A percentile compares a stretch with the other conserved stretches of the same genome.
phyloP scores from a whole-genome alignment of 106 monocot genomes.

The Chionographis japonica region DNA sequence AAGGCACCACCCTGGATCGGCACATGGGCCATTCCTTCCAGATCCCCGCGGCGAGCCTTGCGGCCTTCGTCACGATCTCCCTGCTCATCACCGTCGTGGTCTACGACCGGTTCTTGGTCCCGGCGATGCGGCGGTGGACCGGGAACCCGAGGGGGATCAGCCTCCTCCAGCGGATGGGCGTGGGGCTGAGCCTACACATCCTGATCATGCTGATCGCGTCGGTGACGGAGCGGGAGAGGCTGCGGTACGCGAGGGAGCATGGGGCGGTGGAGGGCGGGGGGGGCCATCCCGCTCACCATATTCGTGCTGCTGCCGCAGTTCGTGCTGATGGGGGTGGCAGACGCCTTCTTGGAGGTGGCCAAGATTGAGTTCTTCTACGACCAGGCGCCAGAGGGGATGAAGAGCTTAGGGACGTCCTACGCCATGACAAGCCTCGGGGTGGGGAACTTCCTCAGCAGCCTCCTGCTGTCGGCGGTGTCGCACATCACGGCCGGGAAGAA shows the following conservation, averaged over 20 bases:
- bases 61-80: slow-evolving; percentile 40
- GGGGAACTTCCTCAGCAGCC: slow-evolving; percentile 50
- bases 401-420: slow-evolving; percentile 49
- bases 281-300: slow-evolving; percentile 17
- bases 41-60: slow-evolving; percentile 48
- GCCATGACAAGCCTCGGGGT: slow-evolving; percentile 34
- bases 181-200: slow-evolving; percentile 34
- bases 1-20: slow-evolving; percentile 53
- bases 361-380: slow-evolving; percentile 60
- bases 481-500: slow-evolving; percentile 19
- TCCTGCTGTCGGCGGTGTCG: slow-evolving; percentile 25
- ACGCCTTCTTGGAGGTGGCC: slow-evolving; percentile 45
- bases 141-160: slow-evolving; percentile 56
- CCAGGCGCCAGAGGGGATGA: slow-evolving; percentile 60
- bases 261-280: neutral
- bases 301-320: slow-evolving; percentile 56
- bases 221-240: slow-evolving; percentile 23
- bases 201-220: slow-evolving; percentile 30
- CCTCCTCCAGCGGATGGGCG: slow-evolving; percentile 37
- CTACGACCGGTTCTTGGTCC: slow-evolving; percentile 41
- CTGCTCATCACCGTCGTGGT: slow-evolving; percentile 46
- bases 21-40: slow-evolving; percentile 36
- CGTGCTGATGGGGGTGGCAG: slow-evolving; percentile 47
- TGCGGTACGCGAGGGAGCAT: slow-evolving; percentile 8
- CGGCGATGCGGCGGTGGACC: slow-evolving; percentile 18